phyloP scores from a whole-genome alignment of 2,329 filamentous ascomycete genomes.

The Colletotrichum spinosum region DNA sequence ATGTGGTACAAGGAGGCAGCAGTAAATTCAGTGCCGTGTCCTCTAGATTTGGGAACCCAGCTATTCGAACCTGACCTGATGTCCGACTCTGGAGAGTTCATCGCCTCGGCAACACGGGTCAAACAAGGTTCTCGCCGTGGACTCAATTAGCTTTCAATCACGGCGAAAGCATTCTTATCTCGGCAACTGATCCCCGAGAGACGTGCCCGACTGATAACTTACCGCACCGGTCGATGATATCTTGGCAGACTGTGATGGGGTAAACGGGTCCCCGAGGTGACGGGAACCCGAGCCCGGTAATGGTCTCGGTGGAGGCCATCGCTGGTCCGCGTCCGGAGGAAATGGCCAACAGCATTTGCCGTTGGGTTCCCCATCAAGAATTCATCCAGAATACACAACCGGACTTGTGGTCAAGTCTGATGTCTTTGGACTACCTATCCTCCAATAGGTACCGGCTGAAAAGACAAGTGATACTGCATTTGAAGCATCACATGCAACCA shows the following conservation, averaged over 20 bases:
- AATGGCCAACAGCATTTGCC: too few relatives aligned
- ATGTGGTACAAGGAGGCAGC: too few relatives aligned
- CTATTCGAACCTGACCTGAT: too few relatives aligned
- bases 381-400: too few relatives aligned
- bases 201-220: not conserved
- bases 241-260: not conserved
- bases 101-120: not conserved
- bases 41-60: too few relatives aligned
- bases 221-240: not conserved
- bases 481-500: not conserved
- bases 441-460: too few relatives aligned
- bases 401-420: too few relatives aligned
- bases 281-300: not conserved
- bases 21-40: too few relatives aligned
- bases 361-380: too few relatives aligned
- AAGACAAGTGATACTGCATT: not conserved
- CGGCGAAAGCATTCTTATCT: not conserved
- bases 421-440: too few relatives aligned
- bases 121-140: not conserved
- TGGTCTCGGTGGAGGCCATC: not conserved
- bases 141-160: not conserved
- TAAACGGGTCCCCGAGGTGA: not conserved
- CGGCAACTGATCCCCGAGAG: slow-evolving; percentile 5
- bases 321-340: not conserved
- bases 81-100: not conserved